Evolutionary conservation across 129 eudicot species (phyloP), one percentile per base, ranked within the genome.

Genomic region (Chrysanthemum lavandulifolium): DNA sequence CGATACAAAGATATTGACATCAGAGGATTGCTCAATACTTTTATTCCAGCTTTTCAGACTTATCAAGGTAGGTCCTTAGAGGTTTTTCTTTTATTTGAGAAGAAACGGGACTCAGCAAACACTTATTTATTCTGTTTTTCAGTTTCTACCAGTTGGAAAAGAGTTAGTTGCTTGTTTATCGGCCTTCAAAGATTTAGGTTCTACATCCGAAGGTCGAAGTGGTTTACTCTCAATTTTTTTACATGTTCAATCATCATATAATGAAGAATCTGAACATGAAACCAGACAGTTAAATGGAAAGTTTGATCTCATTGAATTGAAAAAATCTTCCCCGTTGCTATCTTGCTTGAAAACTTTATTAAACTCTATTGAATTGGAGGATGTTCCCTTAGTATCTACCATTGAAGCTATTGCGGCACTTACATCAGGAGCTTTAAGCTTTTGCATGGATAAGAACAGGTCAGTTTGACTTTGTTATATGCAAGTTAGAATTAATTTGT

Each of bases 121-220:
- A 67, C 27, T 15, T 21, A 71, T 13, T 1, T 31, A 25, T 73
- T 53, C 52, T 27, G 51, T 67, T 61, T 61, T 50, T 33, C 75
- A 94, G 99, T 78, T 84, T 52, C 81, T 94, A 63, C 99, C 97
- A 3, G 86, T 86, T 82, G 97, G 96, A 68, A 88, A 73, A 77
- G 99, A 90, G 85, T 82, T 94, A 71, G 74, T 84, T 81, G 83
- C 93, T 23, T 94, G 99, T 74, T 75, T 94, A 64, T 79, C 81
- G 10, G 86, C 90, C 36, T 84, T 94, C 36, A 86, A 85, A 83
- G 86, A 82, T 50, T 51, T 94, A 57, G 86, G 84, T 68, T 86
- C 79, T 36, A 74, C 83, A 3, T 5, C 76, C 23, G 91, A 81
- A 84, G 93, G 96, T 72, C 87, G 76, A 78, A 78, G 59, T 61